Evolutionary conservation across 2,329 filamentous ascomycete species (phyloP).

Genomic region (Bipolaris victoriae): DNA sequence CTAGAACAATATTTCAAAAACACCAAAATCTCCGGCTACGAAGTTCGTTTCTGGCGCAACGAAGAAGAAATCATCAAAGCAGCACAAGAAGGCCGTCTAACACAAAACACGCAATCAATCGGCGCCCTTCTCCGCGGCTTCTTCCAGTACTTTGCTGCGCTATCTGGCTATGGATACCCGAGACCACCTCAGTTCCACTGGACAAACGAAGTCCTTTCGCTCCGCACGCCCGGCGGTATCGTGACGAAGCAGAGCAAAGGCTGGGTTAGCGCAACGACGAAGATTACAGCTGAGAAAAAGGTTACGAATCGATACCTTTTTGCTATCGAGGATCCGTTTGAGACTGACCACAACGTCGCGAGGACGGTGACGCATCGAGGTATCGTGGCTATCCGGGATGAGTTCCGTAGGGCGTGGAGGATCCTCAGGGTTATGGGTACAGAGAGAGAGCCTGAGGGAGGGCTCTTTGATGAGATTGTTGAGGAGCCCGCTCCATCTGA

Average conservation of each 20-base stretch:
- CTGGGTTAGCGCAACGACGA: slow-evolving; percentile 83
- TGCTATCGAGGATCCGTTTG: slow-evolving; percentile 91
- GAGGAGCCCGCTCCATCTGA: slow-evolving; percentile 22
- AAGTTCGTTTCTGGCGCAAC: slow-evolving; percentile 79
- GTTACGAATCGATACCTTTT: slow-evolving; percentile 82
- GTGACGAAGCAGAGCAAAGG: slow-evolving; percentile 77
- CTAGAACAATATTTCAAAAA: slow-evolving; percentile 50
- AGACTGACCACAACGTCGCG: slow-evolving; percentile 85
- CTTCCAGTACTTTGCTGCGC: slow-evolving; percentile 83
- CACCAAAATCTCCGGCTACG: slow-evolving; percentile 65
- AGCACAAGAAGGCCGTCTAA: slow-evolving; percentile 65
- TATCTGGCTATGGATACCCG: slow-evolving; percentile 37
- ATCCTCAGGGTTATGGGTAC: slow-evolving; percentile 55
- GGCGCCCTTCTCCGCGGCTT: slow-evolving; percentile 79
- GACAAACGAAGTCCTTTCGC: slow-evolving; percentile 78
- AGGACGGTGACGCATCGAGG: slow-evolving; percentile 83
- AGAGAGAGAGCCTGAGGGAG: slow-evolving; percentile 37
- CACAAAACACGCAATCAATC: slow-evolving; percentile 71
- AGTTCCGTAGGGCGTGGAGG: slow-evolving; percentile 80
- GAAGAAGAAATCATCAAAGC: slow-evolving; percentile 71
- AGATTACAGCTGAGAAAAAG: slow-evolving; percentile 67
- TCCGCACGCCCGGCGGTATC: slow-evolving; percentile 74
- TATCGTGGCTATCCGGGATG: slow-evolving; percentile 80
- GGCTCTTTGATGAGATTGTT: slow-evolving; percentile 45
- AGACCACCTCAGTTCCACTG: slow-evolving; percentile 72